Evolutionary conservation across 148 eudicot genomes (phyloP).

Genomic region (Cornus controversa): DNA sequence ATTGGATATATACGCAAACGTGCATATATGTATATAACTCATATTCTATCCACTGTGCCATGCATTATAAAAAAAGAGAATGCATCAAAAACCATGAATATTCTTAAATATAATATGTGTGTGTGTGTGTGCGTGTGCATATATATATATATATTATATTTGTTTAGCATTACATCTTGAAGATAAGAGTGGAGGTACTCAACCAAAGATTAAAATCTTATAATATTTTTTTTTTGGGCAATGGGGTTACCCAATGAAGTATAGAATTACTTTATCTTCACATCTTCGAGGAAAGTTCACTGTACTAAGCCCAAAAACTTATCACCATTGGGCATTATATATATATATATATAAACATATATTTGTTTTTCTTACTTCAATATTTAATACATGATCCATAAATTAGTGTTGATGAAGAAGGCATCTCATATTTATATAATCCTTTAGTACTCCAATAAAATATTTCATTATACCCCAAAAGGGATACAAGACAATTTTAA

Average conservation of each 20-base stretch:
- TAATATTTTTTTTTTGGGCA: neutral
- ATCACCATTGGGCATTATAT: constrained; percentile 9
- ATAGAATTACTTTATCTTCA: neutral
- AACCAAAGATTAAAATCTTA: neutral
- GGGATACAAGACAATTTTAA: neutral
- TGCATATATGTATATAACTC: neutral
- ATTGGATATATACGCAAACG: neutral
- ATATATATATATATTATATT: neutral
- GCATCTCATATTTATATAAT: neutral
- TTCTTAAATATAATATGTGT: neutral
- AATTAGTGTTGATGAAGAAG: neutral
- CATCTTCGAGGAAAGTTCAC: constrained; percentile 11
- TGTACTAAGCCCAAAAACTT: constrained; percentile 1
- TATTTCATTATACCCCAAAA: neutral
- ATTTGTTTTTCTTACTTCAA: neutral
- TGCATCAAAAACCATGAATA: neutral
- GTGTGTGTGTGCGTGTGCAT: too few species aligned
- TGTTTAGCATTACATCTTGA: neutral
- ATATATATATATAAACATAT: neutral
- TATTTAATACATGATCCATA: neutral
- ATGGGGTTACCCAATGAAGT: neutral
- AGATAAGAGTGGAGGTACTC: neutral
- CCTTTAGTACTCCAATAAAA: neutral
- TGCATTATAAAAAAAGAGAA: neutral
- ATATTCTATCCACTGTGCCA: neutral